Evolutionary conservation across 2,329 filamentous ascomycete genomes (phyloP).

Genomic region (Colletotrichum salicis): DNA sequence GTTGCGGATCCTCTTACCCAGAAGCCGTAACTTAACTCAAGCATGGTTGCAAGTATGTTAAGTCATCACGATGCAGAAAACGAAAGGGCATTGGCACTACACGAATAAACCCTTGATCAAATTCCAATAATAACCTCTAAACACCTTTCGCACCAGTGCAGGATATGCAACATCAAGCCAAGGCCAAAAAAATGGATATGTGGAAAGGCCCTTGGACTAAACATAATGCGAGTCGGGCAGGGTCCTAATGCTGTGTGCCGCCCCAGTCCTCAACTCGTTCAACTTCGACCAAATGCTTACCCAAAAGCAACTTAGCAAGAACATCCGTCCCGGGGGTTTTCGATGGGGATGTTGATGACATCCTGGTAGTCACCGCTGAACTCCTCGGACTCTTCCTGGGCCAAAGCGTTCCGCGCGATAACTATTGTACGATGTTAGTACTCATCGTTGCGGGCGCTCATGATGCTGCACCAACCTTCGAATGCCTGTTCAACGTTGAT

Average conservation of each 20-base stretch:
- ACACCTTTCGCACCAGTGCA: constrained; percentile 35
- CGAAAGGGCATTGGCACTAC: neutral
- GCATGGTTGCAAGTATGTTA: neutral
- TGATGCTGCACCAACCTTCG: constrained; percentile 62
- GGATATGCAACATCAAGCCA: constrained; percentile 38
- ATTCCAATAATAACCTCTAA: constrained; percentile 34
- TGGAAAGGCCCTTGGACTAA: constrained; percentile 29
- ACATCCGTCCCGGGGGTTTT: constrained; percentile 92
- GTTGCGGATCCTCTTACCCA: neutral
- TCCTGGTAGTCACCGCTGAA: constrained; percentile 98
- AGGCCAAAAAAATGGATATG: constrained; percentile 33
- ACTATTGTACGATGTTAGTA: constrained; percentile 62
- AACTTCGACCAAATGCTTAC: constrained; percentile 19
- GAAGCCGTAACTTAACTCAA: neutral
- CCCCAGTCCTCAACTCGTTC: constrained; percentile 5
- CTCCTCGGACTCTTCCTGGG: constrained; percentile 97
- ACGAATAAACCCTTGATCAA: constrained; percentile 27
- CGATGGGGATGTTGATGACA: constrained; percentile 97
- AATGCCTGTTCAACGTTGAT: constrained; percentile 92
- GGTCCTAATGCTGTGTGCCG: constrained; percentile 16
- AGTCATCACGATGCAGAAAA: neutral
- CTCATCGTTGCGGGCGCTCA: neutral
- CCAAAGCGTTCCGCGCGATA: constrained; percentile 93
- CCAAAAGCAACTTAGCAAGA: constrained; percentile 51
- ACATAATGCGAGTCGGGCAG: constrained; percentile 27